Evolutionary conservation across 108 stramenopile species (phyloP).

Genomic region (Ochromonas danica): DNA sequence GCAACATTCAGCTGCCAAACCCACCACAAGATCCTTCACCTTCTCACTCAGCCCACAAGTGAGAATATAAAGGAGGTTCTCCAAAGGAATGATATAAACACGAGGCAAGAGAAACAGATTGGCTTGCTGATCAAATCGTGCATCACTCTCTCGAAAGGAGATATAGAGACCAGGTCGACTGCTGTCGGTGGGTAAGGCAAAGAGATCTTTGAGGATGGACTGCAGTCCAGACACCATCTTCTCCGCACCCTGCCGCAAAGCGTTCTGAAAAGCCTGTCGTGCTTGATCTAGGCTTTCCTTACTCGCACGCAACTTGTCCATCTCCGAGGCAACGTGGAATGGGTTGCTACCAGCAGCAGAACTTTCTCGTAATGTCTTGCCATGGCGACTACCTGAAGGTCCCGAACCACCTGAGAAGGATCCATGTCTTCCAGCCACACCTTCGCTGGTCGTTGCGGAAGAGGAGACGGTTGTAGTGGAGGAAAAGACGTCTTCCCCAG

Average conservation of each 20-base stretch:
- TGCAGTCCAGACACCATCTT: neutral
- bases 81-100: neutral
- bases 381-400: neutral
- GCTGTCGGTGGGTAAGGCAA: neutral
- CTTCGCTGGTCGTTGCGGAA: neutral
- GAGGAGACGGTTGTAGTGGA: neutral
- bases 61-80: neutral
- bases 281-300: neutral
- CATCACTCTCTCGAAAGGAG: neutral
- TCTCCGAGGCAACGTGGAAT: neutral
- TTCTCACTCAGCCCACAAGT: neutral
- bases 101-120: neutral
- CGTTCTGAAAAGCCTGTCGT: no score
- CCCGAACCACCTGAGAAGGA: no score
- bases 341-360: neutral
- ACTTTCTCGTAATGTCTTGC: neutral
- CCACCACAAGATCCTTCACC: neutral
- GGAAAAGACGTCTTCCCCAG: neutral
- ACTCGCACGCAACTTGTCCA: constrained; percentile 2
- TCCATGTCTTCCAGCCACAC: no score
- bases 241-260: constrained; percentile 22
- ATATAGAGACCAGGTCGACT: neutral
- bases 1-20: neutral
- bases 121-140: neutral
- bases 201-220: neutral